phyloP scores from a whole-genome alignment of 2,329 filamentous ascomycete species.

The Fusarium succisae region DNA sequence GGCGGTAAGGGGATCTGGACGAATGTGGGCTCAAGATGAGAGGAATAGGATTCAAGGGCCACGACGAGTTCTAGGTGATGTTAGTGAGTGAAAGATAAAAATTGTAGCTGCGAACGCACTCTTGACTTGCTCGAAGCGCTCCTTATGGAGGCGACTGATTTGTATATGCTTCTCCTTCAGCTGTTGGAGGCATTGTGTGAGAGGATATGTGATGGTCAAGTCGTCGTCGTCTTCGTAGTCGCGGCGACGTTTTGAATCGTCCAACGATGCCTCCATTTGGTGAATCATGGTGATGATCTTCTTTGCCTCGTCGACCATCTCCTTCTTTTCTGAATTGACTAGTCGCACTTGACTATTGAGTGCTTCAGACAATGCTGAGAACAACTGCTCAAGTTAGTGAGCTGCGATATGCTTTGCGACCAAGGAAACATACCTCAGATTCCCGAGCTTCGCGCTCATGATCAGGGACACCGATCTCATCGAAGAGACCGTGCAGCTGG shows the following conservation, averaged over 20 bases:
- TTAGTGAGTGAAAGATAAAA: conserved; percentile 5
- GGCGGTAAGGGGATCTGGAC: conserved; percentile 87
- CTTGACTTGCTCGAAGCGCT: conserved; percentile 94
- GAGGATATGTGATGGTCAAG: conserved; percentile 82
- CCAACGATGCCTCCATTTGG: conserved; percentile 92
- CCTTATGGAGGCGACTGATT: conserved; percentile 83
- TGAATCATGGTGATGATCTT: conserved; percentile 84
- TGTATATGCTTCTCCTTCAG: conserved; percentile 88
- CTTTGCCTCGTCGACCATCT: conserved; percentile 89
- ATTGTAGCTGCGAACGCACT: conserved; percentile 64
- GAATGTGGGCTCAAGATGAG: conserved; percentile 90
- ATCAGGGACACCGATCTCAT: conserved; percentile 94
- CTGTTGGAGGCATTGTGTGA: conserved; percentile 79
- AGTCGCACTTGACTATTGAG: conserved; percentile 88
- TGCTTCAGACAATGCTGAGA: conserved; percentile 89
- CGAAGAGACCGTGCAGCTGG: conserved; percentile 93
- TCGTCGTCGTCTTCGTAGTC: conserved; percentile 74
- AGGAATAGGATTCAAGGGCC: conserved; percentile 94
- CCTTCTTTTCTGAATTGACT: conserved; percentile 88
- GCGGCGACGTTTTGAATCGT: conserved; percentile 74
- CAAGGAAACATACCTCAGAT: conserved; percentile 74
- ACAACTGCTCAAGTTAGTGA: conserved; percentile 68
- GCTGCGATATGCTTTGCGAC: background rate
- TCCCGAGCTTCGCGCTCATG: conserved; percentile 93
- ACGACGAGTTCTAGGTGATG: conserved; percentile 79